Conservation (phyloP, 1,284 basidiomycete genomes). For the Trichosporon faecale region DNA sequence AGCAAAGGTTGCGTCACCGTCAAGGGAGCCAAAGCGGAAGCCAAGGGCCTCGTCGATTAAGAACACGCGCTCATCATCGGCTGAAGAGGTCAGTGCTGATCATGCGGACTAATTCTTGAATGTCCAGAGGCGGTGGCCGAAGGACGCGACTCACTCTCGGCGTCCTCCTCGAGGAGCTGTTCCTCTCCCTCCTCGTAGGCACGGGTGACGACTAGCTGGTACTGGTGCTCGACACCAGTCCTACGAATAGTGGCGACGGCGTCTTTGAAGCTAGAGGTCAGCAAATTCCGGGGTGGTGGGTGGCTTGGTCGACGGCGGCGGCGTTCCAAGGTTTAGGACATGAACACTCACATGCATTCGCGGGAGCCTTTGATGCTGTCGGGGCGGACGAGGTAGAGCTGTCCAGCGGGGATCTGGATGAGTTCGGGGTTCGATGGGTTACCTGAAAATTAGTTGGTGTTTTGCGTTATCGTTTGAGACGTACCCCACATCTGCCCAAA, state of each 20-base stretch:
- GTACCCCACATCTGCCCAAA: slow-evolving; percentile 92
- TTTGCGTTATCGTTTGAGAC: slow-evolving; percentile 44
- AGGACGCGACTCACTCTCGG: slow-evolving; percentile 69
- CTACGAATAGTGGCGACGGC: slow-evolving; percentile 92
- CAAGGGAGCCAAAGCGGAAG: slow-evolving; percentile 71
- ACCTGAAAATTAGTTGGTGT: slow-evolving; percentile 33
- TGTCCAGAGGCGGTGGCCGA: background rate
- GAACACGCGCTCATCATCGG: slow-evolving; percentile 87
- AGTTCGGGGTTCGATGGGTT: slow-evolving; percentile 78
- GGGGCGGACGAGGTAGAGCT: slow-evolving; percentile 85
- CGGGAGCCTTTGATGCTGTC: slow-evolving; percentile 84
- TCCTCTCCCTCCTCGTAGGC: slow-evolving; percentile 96
- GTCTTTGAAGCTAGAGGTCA: slow-evolving; percentile 75
- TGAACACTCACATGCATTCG: slow-evolving; percentile 86
- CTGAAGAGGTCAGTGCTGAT: slow-evolving; percentile 51
- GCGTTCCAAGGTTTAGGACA: slow-evolving; percentile 6
- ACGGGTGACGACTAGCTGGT: slow-evolving; percentile 92
- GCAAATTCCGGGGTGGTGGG: background rate
- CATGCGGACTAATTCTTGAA: background rate
- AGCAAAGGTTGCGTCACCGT: slow-evolving; percentile 75
- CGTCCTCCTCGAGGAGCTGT: slow-evolving; percentile 87
- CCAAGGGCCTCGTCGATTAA: slow-evolving; percentile 83
- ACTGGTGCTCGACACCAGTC: slow-evolving; percentile 75
- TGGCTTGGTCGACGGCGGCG: background rate
- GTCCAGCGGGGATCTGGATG: slow-evolving; percentile 88